Base-by-base conservation (phyloP, 371 early-diverging fungal species). In the Actinomortierella ambigua region DNA sequence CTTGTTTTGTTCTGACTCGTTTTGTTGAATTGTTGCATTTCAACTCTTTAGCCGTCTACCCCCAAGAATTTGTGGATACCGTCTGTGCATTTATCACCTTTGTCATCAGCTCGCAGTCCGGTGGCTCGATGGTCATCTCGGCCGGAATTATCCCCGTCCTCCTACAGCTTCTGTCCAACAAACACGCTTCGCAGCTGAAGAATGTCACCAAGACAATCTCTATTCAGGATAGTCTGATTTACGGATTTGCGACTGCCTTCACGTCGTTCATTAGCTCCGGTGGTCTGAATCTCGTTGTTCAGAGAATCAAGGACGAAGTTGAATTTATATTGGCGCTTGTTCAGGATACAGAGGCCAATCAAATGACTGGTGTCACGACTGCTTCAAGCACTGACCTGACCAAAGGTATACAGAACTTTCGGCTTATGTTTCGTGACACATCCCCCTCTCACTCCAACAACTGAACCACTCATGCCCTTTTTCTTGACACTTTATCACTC, bases 71-170 rank as follows among this genome's bases (percentile, higher is more conserved):
- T 68, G 71, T 90, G 61, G 97, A 97, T 57, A 90, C 95, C 2
- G 60, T 97, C n/a, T 91, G 91, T 64, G 79, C 83, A 1, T 86
- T 97, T 50, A 69, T 96, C 15, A 78, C 90, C 0, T 90, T 86
- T 51, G 77, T 98, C 46, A 81, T 91, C 29, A 83, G 88, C 56
- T 91, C 89, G 15, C 92, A 90, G 66, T 82, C 87, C 2, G 95
- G 97, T 49, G 94, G 94, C 13, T 90, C 87, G 63, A 93, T 95
- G 90, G 80, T 98, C 15, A 90, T 95, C 59, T 86, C 94, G 23
- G 95, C 96, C 9, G 98, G 97, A 11, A 82, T 95, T 20, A 87
- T 97, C 41, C 90, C 91, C 2, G 80, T 88, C 1, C 79, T 98
- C 39, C 78, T 90, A 18, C 79, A 85, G 47, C 79, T 88, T 2